Conservation (phyloP, 352 stramenopile genomes). For the Pythium guiyangense region DNA sequence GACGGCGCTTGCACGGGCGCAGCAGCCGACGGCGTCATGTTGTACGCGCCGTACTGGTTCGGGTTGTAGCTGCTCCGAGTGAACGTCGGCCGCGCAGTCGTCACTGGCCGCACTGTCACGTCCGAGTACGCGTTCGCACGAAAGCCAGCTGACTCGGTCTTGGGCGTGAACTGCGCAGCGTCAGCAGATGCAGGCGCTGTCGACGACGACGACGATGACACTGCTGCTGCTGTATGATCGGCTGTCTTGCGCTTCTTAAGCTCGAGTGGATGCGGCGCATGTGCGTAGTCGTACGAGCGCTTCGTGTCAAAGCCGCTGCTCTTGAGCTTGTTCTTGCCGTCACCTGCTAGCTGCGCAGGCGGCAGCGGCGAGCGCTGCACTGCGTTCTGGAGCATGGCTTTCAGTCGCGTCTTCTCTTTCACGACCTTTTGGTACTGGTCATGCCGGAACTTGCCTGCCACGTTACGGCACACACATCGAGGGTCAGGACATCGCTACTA, state of each 20-base stretch:
- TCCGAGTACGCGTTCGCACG: conserved; percentile 64
- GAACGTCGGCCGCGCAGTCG: conserved; percentile 31
- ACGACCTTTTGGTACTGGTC: conserved; percentile 83
- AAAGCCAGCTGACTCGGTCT: conserved; percentile 33
- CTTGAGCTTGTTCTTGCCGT: conserved; percentile 27
- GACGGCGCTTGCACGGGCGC: conserved; percentile 33
- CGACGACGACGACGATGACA: conserved; percentile 8
- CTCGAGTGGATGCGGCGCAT: conserved; percentile 24
- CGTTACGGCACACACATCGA: neutral
- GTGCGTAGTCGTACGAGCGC: conserved; percentile 21
- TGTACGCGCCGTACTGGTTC: conserved; percentile 67
- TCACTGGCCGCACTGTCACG: conserved; percentile 40
- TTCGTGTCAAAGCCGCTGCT: conserved; percentile 22
- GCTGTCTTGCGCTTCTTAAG: conserved; percentile 57
- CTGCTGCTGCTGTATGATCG: neutral
- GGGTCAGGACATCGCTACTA: neutral
- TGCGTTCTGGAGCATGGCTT: conserved; percentile 51
- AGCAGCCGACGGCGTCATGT: conserved; percentile 38
- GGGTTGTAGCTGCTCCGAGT: conserved; percentile 54
- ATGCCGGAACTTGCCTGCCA: conserved; percentile 51
- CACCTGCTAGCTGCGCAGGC: conserved; percentile 11
- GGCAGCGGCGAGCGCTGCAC: conserved; percentile 11
- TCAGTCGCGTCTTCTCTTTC: conserved; percentile 73
- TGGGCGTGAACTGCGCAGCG: conserved; percentile 17
- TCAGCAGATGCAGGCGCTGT: conserved; percentile 11